These are phyloP conservation scores for Cadophora gregata DNA, from an alignment of 2,329 filamentous ascomycete genomes.

Conservation along the genomic window DNA sequence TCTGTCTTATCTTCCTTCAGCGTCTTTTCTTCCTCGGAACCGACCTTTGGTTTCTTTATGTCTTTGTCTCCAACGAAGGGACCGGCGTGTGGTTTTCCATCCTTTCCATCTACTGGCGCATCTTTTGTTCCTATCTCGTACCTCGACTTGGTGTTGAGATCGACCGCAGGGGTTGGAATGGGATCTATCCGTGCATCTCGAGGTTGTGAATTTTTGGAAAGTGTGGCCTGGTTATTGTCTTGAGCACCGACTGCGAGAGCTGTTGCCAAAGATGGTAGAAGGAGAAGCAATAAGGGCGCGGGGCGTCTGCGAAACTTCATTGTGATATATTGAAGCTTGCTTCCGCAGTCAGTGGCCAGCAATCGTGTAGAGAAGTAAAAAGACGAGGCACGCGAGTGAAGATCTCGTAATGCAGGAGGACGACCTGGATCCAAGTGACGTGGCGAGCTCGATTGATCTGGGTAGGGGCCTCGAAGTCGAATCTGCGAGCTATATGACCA, in stretches of 20 bases:
- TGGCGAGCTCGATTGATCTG: conserved; percentile 21
- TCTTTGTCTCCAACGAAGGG: conserved; percentile 72
- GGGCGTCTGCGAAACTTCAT: conserved; percentile 66
- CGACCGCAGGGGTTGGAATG: conserved; percentile 33
- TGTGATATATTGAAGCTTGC: conserved; percentile 25
- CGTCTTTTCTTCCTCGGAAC: conserved; percentile 43
- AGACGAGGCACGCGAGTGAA: conserved; percentile 1
- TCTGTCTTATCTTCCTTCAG: conserved; percentile 57
- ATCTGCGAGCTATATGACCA: not conserved
- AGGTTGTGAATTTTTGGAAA: conserved; percentile 35
- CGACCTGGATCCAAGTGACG: conserved; percentile 20
- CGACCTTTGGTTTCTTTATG: conserved; percentile 46
- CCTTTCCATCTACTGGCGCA: conserved; percentile 88
- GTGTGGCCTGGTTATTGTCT: conserved; percentile 34
- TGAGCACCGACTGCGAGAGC: conserved; percentile 45
- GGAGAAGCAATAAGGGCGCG: conserved; percentile 64
- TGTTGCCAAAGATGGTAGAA: conserved; percentile 61
- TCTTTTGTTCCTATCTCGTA: conserved; percentile 67
- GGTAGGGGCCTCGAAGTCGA: not conserved
- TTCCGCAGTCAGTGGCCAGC: conserved; percentile 7
- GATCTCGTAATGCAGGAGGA: conserved; percentile 6
- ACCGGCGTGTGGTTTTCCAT: conserved; percentile 91
- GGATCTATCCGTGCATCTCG: conserved; percentile 34
- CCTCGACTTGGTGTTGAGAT: conserved; percentile 44
- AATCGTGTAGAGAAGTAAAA: conserved; percentile 7